Evolutionary conservation across 2,329 filamentous ascomycete genomes (phyloP), one percentile per base, ranked within the genome.

Genomic region (Sporothrix protearum): DNA sequence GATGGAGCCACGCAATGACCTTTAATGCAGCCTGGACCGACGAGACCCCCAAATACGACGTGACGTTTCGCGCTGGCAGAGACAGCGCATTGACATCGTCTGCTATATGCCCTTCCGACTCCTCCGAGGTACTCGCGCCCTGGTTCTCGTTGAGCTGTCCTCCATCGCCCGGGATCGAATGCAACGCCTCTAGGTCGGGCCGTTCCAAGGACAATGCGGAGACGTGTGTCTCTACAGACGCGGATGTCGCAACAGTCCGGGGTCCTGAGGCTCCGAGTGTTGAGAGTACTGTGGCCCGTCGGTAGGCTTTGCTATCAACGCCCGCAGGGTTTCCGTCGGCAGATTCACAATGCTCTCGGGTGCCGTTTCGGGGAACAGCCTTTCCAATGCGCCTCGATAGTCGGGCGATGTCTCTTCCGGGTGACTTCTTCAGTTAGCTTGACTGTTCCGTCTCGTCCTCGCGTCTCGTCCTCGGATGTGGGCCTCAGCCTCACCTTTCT

Each of bases 41-140:
- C 25, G 59, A 64, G 36, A 64, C 59, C 1, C 33, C 59, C 36
- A 64, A n/a, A 36, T 64, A 64, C 3, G 59, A 64, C 36, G 59
- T 28, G 12, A 45, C 8, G 36, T 45, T 9, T 3, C 59, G 59
- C 16, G 59, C 59, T 36, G 59, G 59, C n/a, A 64, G 59, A 16
- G 59, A 64, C 36, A 64, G 22, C 36, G 59, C 59, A 28, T 64
- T 64, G 59, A 64, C 59, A 22, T 64, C 59, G 33, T 64, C 59
- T 9, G 59, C 42, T 22, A 63, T 47, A 14, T 47, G 59, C 59
- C 47, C 59, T 6, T 64, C 59, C 3, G 59, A 64, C 59, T 25
- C 59, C 4, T 63, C 59, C 19, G 33, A 42, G n/a, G 59, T 36
- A 10, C n/a, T 64, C 36, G 39, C 47, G 36, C 36, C 36, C n/a